These are phyloP conservation scores for Lactarius hengduanensis DNA, from an alignment of 768 basidiomycete species.

Conservation along the genomic window DNA sequence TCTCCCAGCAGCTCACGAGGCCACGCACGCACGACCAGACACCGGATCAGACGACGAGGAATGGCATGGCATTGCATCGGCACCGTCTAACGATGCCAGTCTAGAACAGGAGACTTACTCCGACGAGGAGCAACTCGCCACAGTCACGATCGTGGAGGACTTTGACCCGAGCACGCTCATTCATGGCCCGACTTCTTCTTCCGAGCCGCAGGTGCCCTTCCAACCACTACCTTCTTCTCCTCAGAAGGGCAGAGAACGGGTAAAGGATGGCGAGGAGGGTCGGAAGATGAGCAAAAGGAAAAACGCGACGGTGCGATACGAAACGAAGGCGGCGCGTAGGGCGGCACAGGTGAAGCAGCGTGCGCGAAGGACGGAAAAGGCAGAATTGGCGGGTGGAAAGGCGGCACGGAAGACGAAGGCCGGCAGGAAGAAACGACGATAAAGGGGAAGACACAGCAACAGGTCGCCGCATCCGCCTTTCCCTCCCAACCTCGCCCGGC, in stretches of 20 bases:
- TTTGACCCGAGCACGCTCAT: constrained; percentile 72
- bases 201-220: constrained; percentile 1
- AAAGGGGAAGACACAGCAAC: too few relatives aligned
- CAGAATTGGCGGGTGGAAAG: constrained; percentile 67
- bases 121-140: constrained; percentile 81
- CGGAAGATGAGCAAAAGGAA: constrained; percentile 18
- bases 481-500: background rate
- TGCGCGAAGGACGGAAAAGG: constrained; percentile 66
- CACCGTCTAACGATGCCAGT: constrained; percentile 34
- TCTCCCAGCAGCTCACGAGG: constrained; percentile 12
- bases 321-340: constrained; percentile 66
- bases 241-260: constrained; percentile 4
- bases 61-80: constrained; percentile 45
- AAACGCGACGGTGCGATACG: constrained; percentile 48
- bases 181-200: constrained; percentile 39
- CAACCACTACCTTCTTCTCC: constrained; percentile 32
- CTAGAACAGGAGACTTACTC: constrained; percentile 63
- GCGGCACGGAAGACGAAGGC: constrained; percentile 41
- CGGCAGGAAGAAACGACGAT: constrained; percentile 26
- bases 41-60: constrained; percentile 45
- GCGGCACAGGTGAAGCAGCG: constrained; percentile 62
- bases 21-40: background rate
- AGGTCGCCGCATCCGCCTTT: background rate
- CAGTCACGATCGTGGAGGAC: constrained; percentile 90
- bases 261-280: background rate